Percentiles rank a stretch among this genome's conserved stretches.
phyloP scores from a whole-genome alignment of 805 yeast genomes.

The Wickerhamomyces silvicola region DNA sequence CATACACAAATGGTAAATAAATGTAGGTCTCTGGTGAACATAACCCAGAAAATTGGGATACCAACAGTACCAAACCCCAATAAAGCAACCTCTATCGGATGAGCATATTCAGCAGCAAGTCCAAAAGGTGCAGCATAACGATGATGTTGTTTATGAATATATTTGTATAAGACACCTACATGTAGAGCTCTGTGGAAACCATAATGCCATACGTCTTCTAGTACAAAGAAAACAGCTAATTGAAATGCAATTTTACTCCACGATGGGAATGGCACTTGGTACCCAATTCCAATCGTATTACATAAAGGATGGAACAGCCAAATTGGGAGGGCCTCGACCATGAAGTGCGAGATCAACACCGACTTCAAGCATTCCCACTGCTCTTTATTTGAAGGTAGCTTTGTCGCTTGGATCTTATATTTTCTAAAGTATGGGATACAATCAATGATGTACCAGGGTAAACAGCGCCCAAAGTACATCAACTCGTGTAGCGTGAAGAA shows the following conservation, averaged over 20 bases:
- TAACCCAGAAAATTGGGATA: slow-evolving; percentile 80
- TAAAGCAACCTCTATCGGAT: slow-evolving; percentile 86
- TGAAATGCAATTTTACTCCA: slow-evolving; percentile 53
- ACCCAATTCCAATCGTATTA: slow-evolving; percentile 68
- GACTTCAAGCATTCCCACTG: slow-evolving; percentile 90
- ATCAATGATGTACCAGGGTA: slow-evolving; percentile 91
- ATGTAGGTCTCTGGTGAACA: slow-evolving; percentile 70
- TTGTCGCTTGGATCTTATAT: slow-evolving; percentile 86
- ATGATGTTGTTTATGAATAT: slow-evolving; percentile 96
- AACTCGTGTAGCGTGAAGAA: slow-evolving; percentile 80
- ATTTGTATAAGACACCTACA: slow-evolving; percentile 81
- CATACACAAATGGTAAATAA: slow-evolving; percentile 83
- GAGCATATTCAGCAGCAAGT: slow-evolving; percentile 95
- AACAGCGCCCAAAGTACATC: slow-evolving; percentile 84
- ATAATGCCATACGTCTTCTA: slow-evolving; percentile 97
- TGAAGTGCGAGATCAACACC: slow-evolving; percentile 78
- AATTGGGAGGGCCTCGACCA: slow-evolving; percentile 93
- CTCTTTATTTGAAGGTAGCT: slow-evolving; percentile 72
- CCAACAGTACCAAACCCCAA: slow-evolving; percentile 96
- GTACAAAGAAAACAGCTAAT: slow-evolving; percentile 67
- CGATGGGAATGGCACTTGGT: slow-evolving; percentile 81
- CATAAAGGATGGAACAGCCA: slow-evolving; percentile 97
- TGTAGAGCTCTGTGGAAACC: slow-evolving; percentile 91
- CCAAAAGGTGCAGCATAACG: slow-evolving; percentile 98
- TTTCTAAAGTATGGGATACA: slow-evolving; percentile 76